Evolutionary conservation across 495 filamentous ascomycete genomes (phyloP).

Genomic region (Neurospora pannonica): DNA sequence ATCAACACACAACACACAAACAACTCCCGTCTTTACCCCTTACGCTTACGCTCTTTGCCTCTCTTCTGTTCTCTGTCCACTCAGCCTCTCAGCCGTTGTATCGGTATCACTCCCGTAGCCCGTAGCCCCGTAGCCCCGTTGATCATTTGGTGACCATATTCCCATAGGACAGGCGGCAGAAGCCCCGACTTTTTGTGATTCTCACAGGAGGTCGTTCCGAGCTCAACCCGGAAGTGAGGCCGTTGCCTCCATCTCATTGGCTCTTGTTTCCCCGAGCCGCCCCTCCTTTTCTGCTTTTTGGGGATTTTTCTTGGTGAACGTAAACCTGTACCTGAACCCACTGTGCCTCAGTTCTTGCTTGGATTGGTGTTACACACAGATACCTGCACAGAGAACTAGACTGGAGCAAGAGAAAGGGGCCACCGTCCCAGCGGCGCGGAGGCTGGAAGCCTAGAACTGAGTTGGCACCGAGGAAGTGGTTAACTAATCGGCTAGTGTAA

Average conservation of each 20-base stretch:
- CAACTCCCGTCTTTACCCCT: neutral
- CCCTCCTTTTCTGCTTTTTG: neutral
- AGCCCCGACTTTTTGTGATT: neutral
- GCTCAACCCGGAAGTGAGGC: neutral
- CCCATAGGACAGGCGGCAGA: neutral
- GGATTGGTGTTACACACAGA: neutral
- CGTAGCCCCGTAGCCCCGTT: neutral
- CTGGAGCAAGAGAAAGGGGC: neutral
- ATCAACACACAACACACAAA: neutral
- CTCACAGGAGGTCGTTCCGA: neutral
- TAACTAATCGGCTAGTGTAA: too few relatives aligned
- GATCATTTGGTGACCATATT: too few relatives aligned
- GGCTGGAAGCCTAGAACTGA: too few relatives aligned
- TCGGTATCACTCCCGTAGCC: neutral
- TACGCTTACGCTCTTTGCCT: neutral
- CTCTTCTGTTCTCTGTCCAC: neutral
- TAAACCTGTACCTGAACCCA: neutral
- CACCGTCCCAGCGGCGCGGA: too few relatives aligned
- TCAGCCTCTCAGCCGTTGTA: neutral
- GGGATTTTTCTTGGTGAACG: too few relatives aligned
- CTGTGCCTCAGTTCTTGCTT: neutral
- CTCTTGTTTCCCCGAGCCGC: neutral
- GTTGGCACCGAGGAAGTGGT: neutral
- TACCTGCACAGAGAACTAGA: too few relatives aligned
- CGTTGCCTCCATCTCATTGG: neutral